Conservation (phyloP, 192 early-diverging fungal genomes). For the Haplosporangium gracile region DNA sequence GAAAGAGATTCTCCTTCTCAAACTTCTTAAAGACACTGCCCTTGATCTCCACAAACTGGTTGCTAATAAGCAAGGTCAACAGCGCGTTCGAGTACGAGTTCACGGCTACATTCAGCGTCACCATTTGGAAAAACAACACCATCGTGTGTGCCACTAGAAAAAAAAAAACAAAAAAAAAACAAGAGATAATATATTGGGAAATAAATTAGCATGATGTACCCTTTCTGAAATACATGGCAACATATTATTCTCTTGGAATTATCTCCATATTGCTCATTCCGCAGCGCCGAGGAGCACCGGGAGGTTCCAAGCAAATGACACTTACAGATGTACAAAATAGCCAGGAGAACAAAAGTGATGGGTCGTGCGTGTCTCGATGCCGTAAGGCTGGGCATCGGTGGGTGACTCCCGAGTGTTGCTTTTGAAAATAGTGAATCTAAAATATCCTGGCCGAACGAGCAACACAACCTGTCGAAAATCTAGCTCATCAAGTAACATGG, state of each 20-base stretch:
- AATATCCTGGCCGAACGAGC: slow-evolving; percentile 95
- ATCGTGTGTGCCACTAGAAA: slow-evolving; percentile 83
- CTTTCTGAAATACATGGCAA: background rate
- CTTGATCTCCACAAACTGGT: slow-evolving; percentile 99
- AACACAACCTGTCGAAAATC: slow-evolving; percentile 94
- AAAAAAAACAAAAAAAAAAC: background rate
- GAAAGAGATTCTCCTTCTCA: slow-evolving; percentile 97
- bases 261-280: background rate
- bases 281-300: background rate
- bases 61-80: slow-evolving; percentile 92
- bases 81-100: slow-evolving; percentile 97
- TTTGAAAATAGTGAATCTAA: slow-evolving; percentile 94
- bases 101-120: slow-evolving; percentile 96
- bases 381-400: slow-evolving; percentile 32
- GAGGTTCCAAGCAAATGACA: background rate
- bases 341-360: slow-evolving; percentile 78
- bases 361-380: slow-evolving; percentile 61
- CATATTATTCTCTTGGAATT: background rate
- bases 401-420: slow-evolving; percentile 65
- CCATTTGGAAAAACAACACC: slow-evolving; percentile 94
- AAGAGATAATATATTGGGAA: background rate
- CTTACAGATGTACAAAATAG: slow-evolving; percentile 85
- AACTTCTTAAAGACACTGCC: slow-evolving; percentile 96
- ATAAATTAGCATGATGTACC: background rate
- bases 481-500: slow-evolving; percentile 1